These are phyloP conservation scores for Alternaria postmessia DNA, from an alignment of 2,329 filamentous ascomycete genomes.

Conservation along the genomic window DNA sequence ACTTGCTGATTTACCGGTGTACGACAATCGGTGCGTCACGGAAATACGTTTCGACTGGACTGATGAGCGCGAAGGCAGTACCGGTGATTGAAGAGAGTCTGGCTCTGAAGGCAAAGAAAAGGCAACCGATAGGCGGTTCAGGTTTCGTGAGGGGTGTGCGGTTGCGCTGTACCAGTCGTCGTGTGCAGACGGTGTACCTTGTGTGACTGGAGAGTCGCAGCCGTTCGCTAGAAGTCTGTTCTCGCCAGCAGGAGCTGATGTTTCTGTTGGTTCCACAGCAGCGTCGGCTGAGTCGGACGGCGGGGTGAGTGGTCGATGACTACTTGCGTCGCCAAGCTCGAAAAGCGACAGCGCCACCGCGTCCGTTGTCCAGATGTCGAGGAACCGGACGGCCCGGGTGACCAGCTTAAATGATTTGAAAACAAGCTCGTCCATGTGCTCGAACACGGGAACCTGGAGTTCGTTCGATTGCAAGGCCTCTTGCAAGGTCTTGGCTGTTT, in stretches of 20 bases:
- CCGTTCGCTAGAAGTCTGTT: slow-evolving; percentile 57
- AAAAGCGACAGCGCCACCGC: slow-evolving; percentile 60
- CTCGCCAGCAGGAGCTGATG: slow-evolving; percentile 35
- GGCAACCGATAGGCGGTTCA: slow-evolving; percentile 44
- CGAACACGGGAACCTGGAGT: slow-evolving; percentile 63
- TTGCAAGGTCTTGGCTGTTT: slow-evolving; percentile 84
- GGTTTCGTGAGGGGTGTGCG: slow-evolving; percentile 41
- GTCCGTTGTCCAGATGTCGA: slow-evolving; percentile 78
- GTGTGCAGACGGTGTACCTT: slow-evolving; percentile 40
- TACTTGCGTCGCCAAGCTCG: slow-evolving; percentile 42
- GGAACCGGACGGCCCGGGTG: slow-evolving; percentile 86
- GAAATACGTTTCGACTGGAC: slow-evolving; percentile 58
- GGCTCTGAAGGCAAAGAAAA: slow-evolving; percentile 51
- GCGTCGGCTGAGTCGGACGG: slow-evolving; percentile 47
- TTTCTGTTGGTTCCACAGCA: slow-evolving; percentile 39
- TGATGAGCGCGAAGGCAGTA: slow-evolving; percentile 36
- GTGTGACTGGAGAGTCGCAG: slow-evolving; percentile 38
- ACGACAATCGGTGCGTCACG: slow-evolving; percentile 77
- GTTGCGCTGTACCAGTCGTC: slow-evolving; percentile 40
- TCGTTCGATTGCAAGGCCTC: slow-evolving; percentile 65
- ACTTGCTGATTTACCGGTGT: slow-evolving; percentile 71
- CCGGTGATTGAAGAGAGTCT: slow-evolving; percentile 43
- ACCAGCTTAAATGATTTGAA: slow-evolving; percentile 93
- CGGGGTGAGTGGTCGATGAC: slow-evolving; percentile 49
- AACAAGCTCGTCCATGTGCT: slow-evolving; percentile 90